phyloP scores from a whole-genome alignment of 176 grass and related monocot genomes.

The Calamus simplicifolius region DNA sequence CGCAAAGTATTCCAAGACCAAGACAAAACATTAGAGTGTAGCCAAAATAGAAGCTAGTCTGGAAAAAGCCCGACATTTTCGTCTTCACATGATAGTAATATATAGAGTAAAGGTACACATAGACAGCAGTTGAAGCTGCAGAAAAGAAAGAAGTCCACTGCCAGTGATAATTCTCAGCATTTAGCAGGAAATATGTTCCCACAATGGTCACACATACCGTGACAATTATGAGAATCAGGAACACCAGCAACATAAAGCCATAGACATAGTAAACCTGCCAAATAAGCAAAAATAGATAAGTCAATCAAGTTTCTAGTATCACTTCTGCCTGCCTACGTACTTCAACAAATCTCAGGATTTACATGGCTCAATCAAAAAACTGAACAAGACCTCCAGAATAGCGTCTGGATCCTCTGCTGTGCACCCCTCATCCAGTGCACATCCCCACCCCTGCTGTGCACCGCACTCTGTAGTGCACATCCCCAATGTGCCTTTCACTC shows the following conservation, averaged over 20 bases:
- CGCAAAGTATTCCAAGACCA: conserved; percentile 86
- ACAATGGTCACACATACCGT: conserved; percentile 96
- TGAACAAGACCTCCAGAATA: background rate
- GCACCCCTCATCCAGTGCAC: too few species aligned
- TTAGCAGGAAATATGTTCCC: conserved; percentile 95
- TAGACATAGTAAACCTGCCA: conserved; percentile 94
- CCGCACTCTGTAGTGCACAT: too few species aligned
- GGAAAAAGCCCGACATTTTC: conserved; percentile 99
- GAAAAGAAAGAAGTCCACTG: conserved; percentile 99
- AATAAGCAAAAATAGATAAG: too few species aligned
- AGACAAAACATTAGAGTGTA: conserved; percentile 99
- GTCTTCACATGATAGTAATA: conserved; percentile 97
- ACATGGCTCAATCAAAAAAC: background rate
- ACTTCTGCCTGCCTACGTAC: too few species aligned
- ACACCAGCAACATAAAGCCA: conserved; percentile 97
- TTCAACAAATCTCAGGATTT: too few species aligned
- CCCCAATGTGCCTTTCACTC: too few species aligned
- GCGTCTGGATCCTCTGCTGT: too few species aligned
- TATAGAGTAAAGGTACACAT: conserved; percentile 92
- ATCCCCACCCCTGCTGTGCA: too few species aligned
- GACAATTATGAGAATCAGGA: conserved; percentile 94
- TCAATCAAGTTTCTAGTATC: too few species aligned
- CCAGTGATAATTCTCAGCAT: conserved; percentile 99
- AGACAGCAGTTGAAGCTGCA: conserved; percentile 81
- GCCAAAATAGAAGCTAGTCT: conserved; percentile 98